phyloP scores from a whole-genome alignment of 1,284 basidiomycete species.

The Stereum hirsutum region DNA sequence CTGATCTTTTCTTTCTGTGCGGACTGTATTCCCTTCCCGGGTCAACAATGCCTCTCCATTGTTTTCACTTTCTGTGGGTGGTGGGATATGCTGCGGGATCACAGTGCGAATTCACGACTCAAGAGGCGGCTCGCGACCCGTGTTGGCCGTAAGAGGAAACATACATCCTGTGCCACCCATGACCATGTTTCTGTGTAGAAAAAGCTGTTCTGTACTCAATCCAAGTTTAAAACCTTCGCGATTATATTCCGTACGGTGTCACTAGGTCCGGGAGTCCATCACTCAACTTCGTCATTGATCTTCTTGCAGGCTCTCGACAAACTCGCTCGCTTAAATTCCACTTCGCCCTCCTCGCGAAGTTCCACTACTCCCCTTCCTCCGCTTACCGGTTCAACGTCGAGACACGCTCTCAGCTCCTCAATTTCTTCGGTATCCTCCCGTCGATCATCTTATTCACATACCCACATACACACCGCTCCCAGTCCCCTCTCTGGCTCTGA shows the following conservation, averaged over 20 bases:
- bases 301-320: conserved; percentile 52
- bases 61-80: conserved; percentile 10
- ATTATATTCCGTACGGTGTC: too few species aligned
- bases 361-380: conserved; percentile 24
- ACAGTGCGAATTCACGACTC: too few species aligned
- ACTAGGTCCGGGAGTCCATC: too few species aligned
- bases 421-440: conserved; percentile 10
- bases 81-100: background rate
- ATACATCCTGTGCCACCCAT: too few species aligned
- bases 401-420: too few species aligned
- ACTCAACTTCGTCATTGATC: too few species aligned
- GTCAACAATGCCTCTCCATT: background rate
- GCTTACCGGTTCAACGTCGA: conserved; percentile 19
- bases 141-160: too few species aligned
- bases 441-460: conserved; percentile 12
- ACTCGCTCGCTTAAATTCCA: conserved; percentile 35
- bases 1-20: too few species aligned
- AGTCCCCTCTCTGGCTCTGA: conserved; percentile 72
- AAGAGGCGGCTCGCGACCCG: too few species aligned
- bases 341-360: conserved; percentile 22
- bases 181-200: too few species aligned
- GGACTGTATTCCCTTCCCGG: conserved; percentile 2
- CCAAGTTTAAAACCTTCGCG: too few species aligned
- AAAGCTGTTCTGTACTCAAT: too few species aligned
- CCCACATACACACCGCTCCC: conserved; percentile 19